Evolutionary conservation across 495 filamentous ascomycete species (phyloP).

Genomic region (Neurospora discreta): DNA sequence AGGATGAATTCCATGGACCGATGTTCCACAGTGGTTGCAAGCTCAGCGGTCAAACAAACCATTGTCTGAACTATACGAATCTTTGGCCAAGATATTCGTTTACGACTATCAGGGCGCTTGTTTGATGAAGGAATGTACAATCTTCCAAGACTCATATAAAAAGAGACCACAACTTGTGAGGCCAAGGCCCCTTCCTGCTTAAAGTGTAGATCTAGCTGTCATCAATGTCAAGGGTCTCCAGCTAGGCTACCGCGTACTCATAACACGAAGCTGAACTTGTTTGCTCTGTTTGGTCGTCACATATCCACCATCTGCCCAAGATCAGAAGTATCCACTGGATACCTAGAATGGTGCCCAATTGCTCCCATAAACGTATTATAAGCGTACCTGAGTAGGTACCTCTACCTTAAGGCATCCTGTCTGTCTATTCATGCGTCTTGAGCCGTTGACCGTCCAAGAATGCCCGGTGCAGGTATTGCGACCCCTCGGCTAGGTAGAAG

Average conservation of each 20-base stretch:
- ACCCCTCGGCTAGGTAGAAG: not conserved
- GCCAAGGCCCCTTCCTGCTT: not conserved
- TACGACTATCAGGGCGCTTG: not conserved
- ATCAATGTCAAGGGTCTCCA: not conserved
- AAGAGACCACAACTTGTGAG: not conserved
- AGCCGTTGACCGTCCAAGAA: too few relatives aligned
- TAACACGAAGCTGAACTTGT: not conserved
- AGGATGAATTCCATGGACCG: not conserved
- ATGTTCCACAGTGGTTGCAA: not conserved
- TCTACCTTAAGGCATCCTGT: too few relatives aligned
- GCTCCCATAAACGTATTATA: not conserved
- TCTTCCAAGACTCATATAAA: not conserved
- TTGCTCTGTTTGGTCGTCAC: not conserved
- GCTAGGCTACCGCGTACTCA: not conserved
- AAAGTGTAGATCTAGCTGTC: not conserved
- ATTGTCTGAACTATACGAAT: not conserved
- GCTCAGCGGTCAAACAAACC: not conserved
- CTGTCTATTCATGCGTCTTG: not conserved
- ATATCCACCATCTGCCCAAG: not conserved
- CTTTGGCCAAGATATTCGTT: not conserved
- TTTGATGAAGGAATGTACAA: not conserved
- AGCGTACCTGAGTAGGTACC: too few relatives aligned
- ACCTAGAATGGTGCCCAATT: not conserved
- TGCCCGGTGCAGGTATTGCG: not conserved
- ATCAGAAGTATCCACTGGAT: not conserved